Evolutionary conservation across 2,329 filamentous ascomycete genomes (phyloP), one percentile per base, ranked within the genome.

Genomic region (Aspergillus fumigatiaffinis): DNA sequence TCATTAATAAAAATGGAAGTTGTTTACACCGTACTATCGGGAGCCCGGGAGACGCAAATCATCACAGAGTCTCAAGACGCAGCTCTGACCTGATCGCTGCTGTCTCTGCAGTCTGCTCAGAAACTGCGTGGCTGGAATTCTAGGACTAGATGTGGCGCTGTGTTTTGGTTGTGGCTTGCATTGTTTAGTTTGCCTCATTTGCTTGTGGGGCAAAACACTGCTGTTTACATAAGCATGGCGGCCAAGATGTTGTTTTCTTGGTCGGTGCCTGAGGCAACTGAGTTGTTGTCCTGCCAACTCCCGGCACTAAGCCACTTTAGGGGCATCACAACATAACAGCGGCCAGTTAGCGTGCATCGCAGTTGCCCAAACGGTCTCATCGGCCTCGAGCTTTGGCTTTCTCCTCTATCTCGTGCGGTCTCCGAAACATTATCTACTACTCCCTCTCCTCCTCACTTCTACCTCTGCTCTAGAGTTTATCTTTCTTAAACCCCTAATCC

Each of bases 211-310:
- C 9, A 14, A 47, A 58, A 56, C 3, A 25, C 7, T 12, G 4
- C 10, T 8, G 49, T 38, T 62, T 50, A 60, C 60, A 53, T 58
- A 61, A 61, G 52, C 44, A 2, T 38, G n/a, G 56, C 62, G 35
- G 20, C 55, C 55, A 47, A 25, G 9, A 14, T 49, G 23, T 56
- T n/a, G 4, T 1, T 14, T 47, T 47, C 52, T 60, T 64, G 63
- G 25, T n/a, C 12, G 48, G 20, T 50, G 58, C 57, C 64, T 72
- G 60, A 71, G 68, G 70, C 69, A 52, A 29, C 1, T 8, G 25
- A 1, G 8, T 26, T 23, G 75, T 77, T 76, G 74, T 70, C 74
- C 63, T 64, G 74, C 67, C 74, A 76, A 77, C 75, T 17, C 0
- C 2, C 1, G 1, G 42, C 66, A 56, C 73, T 76, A 75, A 64